Evolutionary conservation across 306 rosid species (phyloP), one percentile per base, ranked within the genome.

Genomic region (Vigna reflexopilosa): DNA sequence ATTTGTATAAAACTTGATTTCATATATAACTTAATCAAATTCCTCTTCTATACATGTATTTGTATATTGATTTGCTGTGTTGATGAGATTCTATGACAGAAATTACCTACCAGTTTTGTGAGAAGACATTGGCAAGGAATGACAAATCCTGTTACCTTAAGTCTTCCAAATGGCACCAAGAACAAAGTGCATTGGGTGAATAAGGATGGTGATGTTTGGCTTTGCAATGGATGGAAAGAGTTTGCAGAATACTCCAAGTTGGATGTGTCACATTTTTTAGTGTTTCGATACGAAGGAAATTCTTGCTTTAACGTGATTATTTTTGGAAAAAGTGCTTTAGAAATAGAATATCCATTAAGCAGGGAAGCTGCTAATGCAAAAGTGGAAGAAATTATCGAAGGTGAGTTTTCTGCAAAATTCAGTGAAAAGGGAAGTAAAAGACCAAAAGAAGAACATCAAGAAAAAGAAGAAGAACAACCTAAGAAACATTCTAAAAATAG

Each of bases 91-190:
- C 7, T 4, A 6, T 36, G 9, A 42, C 61, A 80, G 83, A 64
- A 32, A 36, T 49, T 80, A 5, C 83, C 83, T 0, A 52, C 15
- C 15, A 73, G 68, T 28, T 80, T 80, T 44, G 73, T 32, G 15
- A 45, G 30, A 10, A 72, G 13, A 9, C 45, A 72, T 45, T 80
- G 83, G 83, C 17, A 72, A 5, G 68, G 17, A 17, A 52, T 86
- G 9, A 1, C 74, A 16, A 51, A 61, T 20, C 52, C 61, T 9
- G 77, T 72, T 9, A 0, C 10, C 16, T 56, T 86, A 38, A 71
- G 63, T 50, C 87, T 86, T 59, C 89, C 87, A 50, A 76, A 80
- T 38, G 47, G 77, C 2, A 19, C 40, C 2, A n/a, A 58, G 52
- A 22, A 24, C 68, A 55, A 51, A 48, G 73, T 86, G 15, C 42